Conservation (phyloP, 768 basidiomycete species). For the Amyloporia xantha region DNA sequence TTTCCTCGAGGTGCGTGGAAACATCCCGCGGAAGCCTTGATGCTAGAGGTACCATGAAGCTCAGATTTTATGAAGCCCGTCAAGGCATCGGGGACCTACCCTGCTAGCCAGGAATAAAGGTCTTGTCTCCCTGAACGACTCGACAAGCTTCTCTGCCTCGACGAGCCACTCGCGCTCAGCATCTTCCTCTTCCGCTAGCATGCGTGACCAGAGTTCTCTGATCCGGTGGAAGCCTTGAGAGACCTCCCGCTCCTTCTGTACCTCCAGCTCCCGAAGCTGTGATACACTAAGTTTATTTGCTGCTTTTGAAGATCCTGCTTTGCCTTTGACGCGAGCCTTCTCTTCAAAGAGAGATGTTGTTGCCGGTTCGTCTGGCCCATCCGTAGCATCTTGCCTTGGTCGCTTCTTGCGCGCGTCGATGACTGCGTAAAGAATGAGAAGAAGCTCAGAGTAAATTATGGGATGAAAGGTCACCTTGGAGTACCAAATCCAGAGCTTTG, state of each 20-base stretch:
- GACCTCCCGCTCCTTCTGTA: constrained; percentile 60
- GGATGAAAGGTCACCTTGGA: constrained; percentile 52
- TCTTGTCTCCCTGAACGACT: constrained; percentile 83
- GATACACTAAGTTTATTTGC: constrained; percentile 47
- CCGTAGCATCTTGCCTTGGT: constrained; percentile 11
- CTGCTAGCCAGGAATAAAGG: constrained; percentile 74
- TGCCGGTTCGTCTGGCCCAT: constrained; percentile 16
- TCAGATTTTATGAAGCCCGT: neutral
- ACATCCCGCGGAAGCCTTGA: constrained; percentile 61
- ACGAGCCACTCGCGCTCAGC: constrained; percentile 70
- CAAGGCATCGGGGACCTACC: constrained; percentile 36
- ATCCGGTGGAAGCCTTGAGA: constrained; percentile 51
- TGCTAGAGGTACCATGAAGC: constrained; percentile 6
- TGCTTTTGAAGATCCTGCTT: constrained; percentile 28
- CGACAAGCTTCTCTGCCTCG: constrained; percentile 81
- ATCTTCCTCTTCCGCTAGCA: constrained; percentile 42
- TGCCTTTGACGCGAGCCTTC: constrained; percentile 34
- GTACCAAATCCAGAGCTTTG: constrained; percentile 78
- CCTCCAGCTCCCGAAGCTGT: constrained; percentile 58
- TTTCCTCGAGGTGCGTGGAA: constrained; percentile 39
- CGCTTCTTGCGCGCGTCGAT: constrained; percentile 28
- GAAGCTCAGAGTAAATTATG: neutral
- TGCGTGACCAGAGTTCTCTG: constrained; percentile 54
- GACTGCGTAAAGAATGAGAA: constrained; percentile 18
- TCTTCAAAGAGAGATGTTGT: constrained; percentile 60